These are phyloP conservation scores for Arctostaphylos glauca DNA, from an alignment of 148 eudicot species.

Conservation along the genomic window DNA sequence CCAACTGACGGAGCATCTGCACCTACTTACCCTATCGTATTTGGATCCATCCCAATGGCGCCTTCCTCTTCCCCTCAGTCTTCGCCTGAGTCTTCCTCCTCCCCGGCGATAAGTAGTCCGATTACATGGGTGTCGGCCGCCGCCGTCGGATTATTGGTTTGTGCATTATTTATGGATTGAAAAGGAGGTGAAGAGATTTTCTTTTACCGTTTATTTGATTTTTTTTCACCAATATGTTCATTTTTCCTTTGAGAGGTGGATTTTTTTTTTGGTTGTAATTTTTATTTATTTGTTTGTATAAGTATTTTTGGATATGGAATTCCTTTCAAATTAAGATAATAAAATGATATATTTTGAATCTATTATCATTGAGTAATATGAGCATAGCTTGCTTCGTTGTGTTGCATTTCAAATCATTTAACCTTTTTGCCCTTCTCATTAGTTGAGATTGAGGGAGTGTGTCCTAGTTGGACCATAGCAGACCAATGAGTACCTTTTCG, in stretches of 20 bases:
- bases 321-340: background rate
- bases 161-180: background rate
- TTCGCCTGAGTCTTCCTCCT: conserved; percentile 37
- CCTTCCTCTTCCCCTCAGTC: conserved; percentile 16
- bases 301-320: background rate
- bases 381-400: too few relatives aligned
- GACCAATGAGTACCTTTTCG: too few relatives aligned
- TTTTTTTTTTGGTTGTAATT: background rate
- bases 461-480: too few relatives aligned
- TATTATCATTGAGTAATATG: too few relatives aligned
- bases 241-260: background rate
- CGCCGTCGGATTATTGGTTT: background rate
- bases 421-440: too few relatives aligned
- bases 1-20: conserved; percentile 34
- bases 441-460: too few relatives aligned
- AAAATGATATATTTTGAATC: too few relatives aligned
- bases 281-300: background rate
- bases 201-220: background rate
- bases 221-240: background rate
- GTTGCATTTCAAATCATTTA: too few relatives aligned
- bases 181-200: background rate
- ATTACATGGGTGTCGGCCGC: conserved; percentile 15
- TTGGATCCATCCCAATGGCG: conserved; percentile 69
- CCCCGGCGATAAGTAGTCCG: conserved; percentile 15
- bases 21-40: conserved; percentile 50